Percentiles rank a stretch among this genome's conserved stretches.
Evolutionary conservation across 139 green algal species (phyloP).

Genomic region (Chlorella sp.): DNA sequence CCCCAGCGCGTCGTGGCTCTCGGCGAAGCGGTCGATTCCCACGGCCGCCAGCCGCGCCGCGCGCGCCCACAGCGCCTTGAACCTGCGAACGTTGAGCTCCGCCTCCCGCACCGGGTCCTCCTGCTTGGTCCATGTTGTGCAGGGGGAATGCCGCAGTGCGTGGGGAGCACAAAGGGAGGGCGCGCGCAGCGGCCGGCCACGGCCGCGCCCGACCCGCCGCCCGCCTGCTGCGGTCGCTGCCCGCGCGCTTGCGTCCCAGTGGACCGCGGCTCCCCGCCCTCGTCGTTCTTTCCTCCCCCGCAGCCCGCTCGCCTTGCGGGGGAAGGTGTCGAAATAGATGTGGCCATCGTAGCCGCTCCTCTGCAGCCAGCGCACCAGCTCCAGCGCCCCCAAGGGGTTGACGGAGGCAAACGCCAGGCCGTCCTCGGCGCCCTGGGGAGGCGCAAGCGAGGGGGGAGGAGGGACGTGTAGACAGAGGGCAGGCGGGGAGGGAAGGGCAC

Average conservation of each 20-base stretch:
- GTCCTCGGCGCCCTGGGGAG: slow-evolving; percentile 66
- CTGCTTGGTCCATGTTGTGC: too few species aligned
- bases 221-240: too few species aligned
- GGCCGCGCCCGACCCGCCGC: too few species aligned
- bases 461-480: too few species aligned
- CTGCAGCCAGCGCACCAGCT: slow-evolving; percentile 65
- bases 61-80: slow-evolving; percentile 34
- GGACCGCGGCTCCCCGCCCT: too few species aligned
- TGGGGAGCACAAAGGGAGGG: too few species aligned
- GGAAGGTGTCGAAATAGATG: slow-evolving; percentile 68
- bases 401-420: slow-evolving; percentile 54
- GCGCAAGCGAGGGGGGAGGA: too few species aligned
- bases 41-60: slow-evolving; percentile 29
- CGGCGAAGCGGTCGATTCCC: slow-evolving; percentile 25
- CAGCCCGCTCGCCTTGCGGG: not conserved
- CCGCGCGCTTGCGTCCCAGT: too few species aligned
- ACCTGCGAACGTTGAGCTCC: slow-evolving; percentile 54
- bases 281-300: not conserved
- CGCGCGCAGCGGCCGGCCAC: too few species aligned
- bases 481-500: too few species aligned
- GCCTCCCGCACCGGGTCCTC: slow-evolving; percentile 68
- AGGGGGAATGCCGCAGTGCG: slow-evolving; percentile 35
- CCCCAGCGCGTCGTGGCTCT: slow-evolving; percentile 25
- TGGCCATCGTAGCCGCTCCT: slow-evolving; percentile 38
- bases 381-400: slow-evolving; percentile 38